Conservation (phyloP, 2,329 filamentous ascomycete genomes). For the Aureobasidium sp. region DNA sequence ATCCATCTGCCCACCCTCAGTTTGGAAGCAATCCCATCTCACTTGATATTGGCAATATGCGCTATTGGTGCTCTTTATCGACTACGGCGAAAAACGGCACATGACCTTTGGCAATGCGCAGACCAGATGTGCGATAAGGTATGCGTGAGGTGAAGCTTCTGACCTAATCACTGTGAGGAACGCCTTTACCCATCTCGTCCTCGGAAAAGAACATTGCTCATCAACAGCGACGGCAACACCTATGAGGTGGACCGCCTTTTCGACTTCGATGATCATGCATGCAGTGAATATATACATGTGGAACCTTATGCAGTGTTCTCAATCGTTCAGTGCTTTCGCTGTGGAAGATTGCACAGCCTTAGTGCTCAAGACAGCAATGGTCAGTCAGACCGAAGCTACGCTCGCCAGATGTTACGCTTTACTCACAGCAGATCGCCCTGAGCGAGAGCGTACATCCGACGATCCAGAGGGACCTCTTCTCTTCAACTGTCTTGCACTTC, state of each 20-base stretch:
- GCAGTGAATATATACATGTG: conserved; percentile 41
- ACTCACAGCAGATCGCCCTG: conserved; percentile 15
- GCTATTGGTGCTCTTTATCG: conserved; percentile 40
- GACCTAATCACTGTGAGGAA: background rate
- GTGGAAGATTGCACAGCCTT: background rate
- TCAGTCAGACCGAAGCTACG: conserved; percentile 23
- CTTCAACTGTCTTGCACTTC: conserved; percentile 39
- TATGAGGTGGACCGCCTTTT: conserved; percentile 31
- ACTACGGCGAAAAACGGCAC: conserved; percentile 36
- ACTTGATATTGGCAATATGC: conserved; percentile 39
- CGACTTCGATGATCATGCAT: conserved; percentile 38
- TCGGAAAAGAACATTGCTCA: background rate
- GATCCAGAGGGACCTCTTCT: conserved; percentile 35
- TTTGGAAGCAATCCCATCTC: conserved; percentile 32
- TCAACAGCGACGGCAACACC: conserved; percentile 18
- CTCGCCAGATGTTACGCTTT: conserved; percentile 33
- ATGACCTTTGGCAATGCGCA: conserved; percentile 28
- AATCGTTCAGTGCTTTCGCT: conserved; percentile 32
- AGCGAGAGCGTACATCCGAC: conserved; percentile 25
- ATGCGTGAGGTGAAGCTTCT: background rate
- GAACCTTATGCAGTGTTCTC: conserved; percentile 36
- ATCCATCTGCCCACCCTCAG: conserved; percentile 38
- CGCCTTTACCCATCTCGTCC: background rate
- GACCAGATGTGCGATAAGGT: conserved; percentile 22
- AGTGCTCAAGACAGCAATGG: background rate